A percentile compares a stretch with the other conserved stretches of the same genome.
phyloP scores from a whole-genome alignment of 2,329 filamentous ascomycete genomes.

The Aspergillus sergii region DNA sequence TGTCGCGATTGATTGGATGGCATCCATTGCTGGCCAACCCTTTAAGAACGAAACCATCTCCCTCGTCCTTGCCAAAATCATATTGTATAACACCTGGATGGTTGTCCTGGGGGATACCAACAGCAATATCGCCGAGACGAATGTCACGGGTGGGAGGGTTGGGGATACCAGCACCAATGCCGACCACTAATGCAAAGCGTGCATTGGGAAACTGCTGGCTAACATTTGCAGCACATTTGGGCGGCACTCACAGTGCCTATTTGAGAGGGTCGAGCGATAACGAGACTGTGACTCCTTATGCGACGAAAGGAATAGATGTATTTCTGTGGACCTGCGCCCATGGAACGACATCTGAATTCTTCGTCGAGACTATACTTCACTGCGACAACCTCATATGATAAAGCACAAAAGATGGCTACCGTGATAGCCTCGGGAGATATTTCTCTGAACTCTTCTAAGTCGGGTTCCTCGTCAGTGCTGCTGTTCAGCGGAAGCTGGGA shows the following conservation, averaged over 20 bases:
- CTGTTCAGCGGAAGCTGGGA: too few relatives aligned
- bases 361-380: neutral
- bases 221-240: neutral
- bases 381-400: neutral
- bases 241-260: neutral
- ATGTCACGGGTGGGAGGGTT: constrained; percentile 14
- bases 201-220: constrained; percentile 7
- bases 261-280: neutral
- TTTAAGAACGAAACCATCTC: too few relatives aligned
- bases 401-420: neutral
- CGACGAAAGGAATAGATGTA: neutral
- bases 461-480: too few relatives aligned
- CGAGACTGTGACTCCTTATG: neutral
- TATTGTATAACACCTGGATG: neutral
- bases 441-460: neutral
- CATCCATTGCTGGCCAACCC: too few relatives aligned
- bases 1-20: too few relatives aligned
- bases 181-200: constrained; percentile 24
- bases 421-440: neutral
- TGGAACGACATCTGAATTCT: neutral
- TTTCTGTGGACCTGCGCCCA: neutral
- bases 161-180: constrained; percentile 27
- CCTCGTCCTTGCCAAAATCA: neutral
- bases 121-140: constrained; percentile 26
- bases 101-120: neutral